Base-by-base conservation (phyloP, 2,329 filamentous ascomycete genomes). In the Bimuria novae-zelandiae region DNA sequence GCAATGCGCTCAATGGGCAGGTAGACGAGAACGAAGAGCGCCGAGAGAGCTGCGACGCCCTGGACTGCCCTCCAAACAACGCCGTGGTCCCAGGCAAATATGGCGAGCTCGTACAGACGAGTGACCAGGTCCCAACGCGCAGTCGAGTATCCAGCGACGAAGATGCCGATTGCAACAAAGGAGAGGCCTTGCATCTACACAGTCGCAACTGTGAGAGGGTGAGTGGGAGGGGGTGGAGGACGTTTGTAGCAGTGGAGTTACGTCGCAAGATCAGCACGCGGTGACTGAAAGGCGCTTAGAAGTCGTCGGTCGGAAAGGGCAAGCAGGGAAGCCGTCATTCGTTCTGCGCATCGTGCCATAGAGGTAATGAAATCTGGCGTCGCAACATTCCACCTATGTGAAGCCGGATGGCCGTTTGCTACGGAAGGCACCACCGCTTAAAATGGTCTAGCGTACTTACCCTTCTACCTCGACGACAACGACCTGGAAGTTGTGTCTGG, bases 141-240 rank as follows among this genome's bases (percentile, higher is more conserved):
- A 79, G 94, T 99, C 76, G 93, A 97, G 83, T 99, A 99, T 77
- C 94, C 94, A 80, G 94, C 93, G 83, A 97, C 89, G 82, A 99
- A 99, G 81, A 99, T 97, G 79, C 89, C 92, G 79, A 96, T 87
- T 71, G 92, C 96, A 77, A 97, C 85, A 76, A 93, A 82, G 60
- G 93, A 97, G 81, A 97, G 97, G 71, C 92, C 91, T 91, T 97
- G 92, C 93, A 97, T 97, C 83, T 82, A 84, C 59, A n/a, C n/a
- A n/a, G n/a, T n/a, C n/a, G n/a, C n/a, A n/a, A 45, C 57, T 41
- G 58, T 62, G 57, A 63, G 65, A 59, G 60, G 62, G 65, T 64
- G 62, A 2, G 27, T 4, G 36, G 19, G 40, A 14, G 5, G 33
- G 27, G 36, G 11, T 23, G 10, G 36, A 12, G 17, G 16, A 25